Evolutionary conservation across 371 early-diverging fungal genomes (phyloP).

Genomic region (Choanephora cucurbitarum): DNA sequence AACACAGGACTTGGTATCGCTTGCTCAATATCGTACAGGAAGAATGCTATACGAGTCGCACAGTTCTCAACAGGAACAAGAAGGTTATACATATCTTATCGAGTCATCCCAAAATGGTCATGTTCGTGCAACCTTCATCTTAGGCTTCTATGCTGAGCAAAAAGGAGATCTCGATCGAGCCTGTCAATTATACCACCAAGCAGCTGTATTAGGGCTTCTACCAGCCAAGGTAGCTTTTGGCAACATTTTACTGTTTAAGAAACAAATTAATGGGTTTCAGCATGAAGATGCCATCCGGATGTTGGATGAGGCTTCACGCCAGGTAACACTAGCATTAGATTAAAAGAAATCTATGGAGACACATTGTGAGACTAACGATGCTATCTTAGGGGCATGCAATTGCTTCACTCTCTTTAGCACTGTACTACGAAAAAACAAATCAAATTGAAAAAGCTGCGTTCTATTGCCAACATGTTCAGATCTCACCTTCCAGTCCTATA

Average conservation of each 20-base stretch:
- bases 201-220: conserved; percentile 1
- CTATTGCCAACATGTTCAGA: conserved; percentile 5
- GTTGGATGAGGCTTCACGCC: conserved; percentile 11
- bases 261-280: neutral
- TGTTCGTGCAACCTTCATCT: conserved; percentile 13
- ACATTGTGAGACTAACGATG: conserved; percentile 4
- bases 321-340: conserved; percentile 12
- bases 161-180: conserved; percentile 16
- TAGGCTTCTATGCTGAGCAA: conserved; percentile 20
- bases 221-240: conserved; percentile 22
- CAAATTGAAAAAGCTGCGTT: conserved; percentile 6
- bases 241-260: conserved; percentile 5
- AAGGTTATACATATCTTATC: conserved; percentile 14
- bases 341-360: no score
- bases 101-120: conserved; percentile 20
- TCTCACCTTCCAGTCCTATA: conserved; percentile 11
- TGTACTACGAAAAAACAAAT: conserved; percentile 17
- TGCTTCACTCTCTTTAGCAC: conserved; percentile 20
- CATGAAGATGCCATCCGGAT: conserved; percentile 12
- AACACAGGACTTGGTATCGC: conserved; percentile 12
- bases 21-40: conserved; percentile 26
- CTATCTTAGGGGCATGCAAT: conserved; percentile 17
- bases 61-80: conserved; percentile 1
- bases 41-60: conserved; percentile 20
- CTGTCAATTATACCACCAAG: conserved; percentile 11